Evolutionary conservation across 164 flowering plant species (phyloP).

Genomic region (Vitis labrusca): DNA sequence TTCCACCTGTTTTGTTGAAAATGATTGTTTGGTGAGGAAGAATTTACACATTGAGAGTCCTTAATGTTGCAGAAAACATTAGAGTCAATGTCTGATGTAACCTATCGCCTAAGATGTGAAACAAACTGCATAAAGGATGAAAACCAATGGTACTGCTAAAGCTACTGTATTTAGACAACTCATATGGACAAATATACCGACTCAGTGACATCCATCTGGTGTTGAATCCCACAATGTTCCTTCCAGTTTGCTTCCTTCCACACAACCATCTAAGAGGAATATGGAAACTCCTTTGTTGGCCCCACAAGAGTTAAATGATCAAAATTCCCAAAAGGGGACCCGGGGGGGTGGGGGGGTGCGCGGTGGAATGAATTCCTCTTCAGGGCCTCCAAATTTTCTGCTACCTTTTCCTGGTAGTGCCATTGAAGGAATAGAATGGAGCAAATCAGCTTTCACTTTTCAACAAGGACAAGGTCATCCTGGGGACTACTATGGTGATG

Average conservation of each 20-base stretch:
- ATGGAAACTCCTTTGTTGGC: constrained; percentile 7
- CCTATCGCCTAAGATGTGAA: fast-evolving
- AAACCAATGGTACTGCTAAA: too few relatives aligned
- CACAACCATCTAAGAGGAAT: constrained; percentile 10
- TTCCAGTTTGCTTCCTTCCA: too few relatives aligned
- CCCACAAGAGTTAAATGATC: constrained; percentile 12
- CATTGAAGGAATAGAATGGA: constrained; percentile 41
- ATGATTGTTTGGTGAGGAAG: too few relatives aligned
- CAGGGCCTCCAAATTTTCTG: constrained; percentile 25
- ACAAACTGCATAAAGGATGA: too few relatives aligned
- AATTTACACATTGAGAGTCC: too few relatives aligned
- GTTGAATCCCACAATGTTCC: too few relatives aligned
- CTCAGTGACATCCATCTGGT: too few relatives aligned
- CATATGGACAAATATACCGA: too few relatives aligned
- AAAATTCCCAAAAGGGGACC: constrained; percentile 12
- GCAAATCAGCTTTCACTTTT: constrained; percentile 28
- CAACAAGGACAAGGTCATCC: constrained; percentile 56
- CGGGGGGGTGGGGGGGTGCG: too few relatives aligned
- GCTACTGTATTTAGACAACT: too few relatives aligned
- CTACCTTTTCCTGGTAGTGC: constrained; percentile 20
- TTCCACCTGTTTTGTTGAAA: too few relatives aligned
- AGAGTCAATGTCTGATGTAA: fast-evolving
- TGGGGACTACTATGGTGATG: constrained; percentile 78
- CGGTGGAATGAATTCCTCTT: constrained; percentile 20
- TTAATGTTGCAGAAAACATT: fast-evolving